Percentiles rank a stretch among this genome's conserved stretches.
phyloP scores from a whole-genome alignment of 2,329 filamentous ascomycete species.

The Monilinia laxa region DNA sequence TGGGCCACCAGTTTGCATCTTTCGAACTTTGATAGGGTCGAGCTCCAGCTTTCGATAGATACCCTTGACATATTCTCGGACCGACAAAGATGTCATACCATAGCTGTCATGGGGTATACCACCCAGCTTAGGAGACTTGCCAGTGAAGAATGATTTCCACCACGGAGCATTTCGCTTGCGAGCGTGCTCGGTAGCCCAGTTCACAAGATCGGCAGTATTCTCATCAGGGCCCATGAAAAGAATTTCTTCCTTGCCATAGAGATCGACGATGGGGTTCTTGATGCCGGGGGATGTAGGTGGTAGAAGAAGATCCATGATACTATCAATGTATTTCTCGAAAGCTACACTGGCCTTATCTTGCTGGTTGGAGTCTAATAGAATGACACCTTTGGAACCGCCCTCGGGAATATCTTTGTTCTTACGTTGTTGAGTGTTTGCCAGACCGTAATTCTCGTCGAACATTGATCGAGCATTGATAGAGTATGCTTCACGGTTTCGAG shows the following conservation, averaged over 20 bases:
- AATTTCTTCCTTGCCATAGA: slow-evolving; percentile 94
- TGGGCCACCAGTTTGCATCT: slow-evolving; percentile 96
- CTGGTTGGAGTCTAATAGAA: slow-evolving; percentile 88
- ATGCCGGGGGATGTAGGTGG: slow-evolving; percentile 90
- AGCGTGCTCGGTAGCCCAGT: slow-evolving; percentile 98
- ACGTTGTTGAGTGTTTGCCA: slow-evolving; percentile 96
- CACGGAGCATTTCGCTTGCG: slow-evolving; percentile 83
- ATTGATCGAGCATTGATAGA: slow-evolving; percentile 93
- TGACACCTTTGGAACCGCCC: slow-evolving; percentile 96
- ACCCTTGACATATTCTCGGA: slow-evolving; percentile 92
- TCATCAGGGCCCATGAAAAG: slow-evolving; percentile 98
- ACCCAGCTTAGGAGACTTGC: slow-evolving; percentile 92
- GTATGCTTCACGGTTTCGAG: slow-evolving; percentile 92
- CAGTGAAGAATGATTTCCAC: slow-evolving; percentile 99
- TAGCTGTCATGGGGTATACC: slow-evolving; percentile 96
- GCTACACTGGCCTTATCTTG: slow-evolving; percentile 90
- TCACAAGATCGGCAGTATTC: slow-evolving; percentile 94
- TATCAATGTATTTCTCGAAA: slow-evolving; percentile 99
- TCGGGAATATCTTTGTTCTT: slow-evolving; percentile 99
- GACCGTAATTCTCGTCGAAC: slow-evolving; percentile 98
- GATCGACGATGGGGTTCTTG: slow-evolving; percentile 96
- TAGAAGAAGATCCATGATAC: slow-evolving; percentile 90
- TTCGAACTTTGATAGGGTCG: slow-evolving; percentile 79
- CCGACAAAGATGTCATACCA: slow-evolving; percentile 96
- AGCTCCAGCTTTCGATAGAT: slow-evolving; percentile 96